Base-by-base conservation (phyloP, 2,329 filamentous ascomycete species). In the Polytolypa hystricis region DNA sequence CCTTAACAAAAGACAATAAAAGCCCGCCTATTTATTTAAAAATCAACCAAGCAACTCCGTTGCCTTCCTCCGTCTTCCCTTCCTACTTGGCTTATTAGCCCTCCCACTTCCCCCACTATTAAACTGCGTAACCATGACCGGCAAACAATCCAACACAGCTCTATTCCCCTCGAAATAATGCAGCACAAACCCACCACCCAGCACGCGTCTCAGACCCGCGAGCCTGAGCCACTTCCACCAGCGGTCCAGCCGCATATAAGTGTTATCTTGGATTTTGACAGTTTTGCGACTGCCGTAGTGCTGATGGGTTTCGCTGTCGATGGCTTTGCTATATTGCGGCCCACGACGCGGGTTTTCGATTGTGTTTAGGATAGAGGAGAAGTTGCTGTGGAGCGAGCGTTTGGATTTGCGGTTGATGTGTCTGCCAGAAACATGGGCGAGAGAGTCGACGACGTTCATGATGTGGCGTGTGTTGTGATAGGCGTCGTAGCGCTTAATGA, bases 151-250 rank as follows among this genome's bases (percentile, higher is more conserved):
- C 42, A 77, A 69, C 4, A 81, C 70, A 12, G 73, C 69, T 42
- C 70, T 64, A 48, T 80, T 80, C 30, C 67, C 62, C 50, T 76
- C 68, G 35, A 55, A 64, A 51, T 78, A 80, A 57, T 81, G 77
- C 34, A 67, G 66, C 30, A 75, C 56, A 45, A 81, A 78, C 0
- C 77, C 77, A 10, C 72, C 70, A 40, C 74, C 71, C 27, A 83
- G 58, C 19, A 77, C 60, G 26, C 77, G 60, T 49, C 74, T 69
- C 36, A 84, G 57, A 3, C 71, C 70, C 42, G 77, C 73, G 34
- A 82, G 57, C 19, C 78, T 66, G 46, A 75, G 66, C 47, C 81
- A 62, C 56, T 84, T 84, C 79, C 79, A 84, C 80, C 80, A 84
- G 45, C 71, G 70, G 55, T 84, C 77, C 34, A 84, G 74, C 34